Evolutionary conservation across 371 early-diverging fungal species (phyloP).

Genomic region (Mortierella polycephala): DNA sequence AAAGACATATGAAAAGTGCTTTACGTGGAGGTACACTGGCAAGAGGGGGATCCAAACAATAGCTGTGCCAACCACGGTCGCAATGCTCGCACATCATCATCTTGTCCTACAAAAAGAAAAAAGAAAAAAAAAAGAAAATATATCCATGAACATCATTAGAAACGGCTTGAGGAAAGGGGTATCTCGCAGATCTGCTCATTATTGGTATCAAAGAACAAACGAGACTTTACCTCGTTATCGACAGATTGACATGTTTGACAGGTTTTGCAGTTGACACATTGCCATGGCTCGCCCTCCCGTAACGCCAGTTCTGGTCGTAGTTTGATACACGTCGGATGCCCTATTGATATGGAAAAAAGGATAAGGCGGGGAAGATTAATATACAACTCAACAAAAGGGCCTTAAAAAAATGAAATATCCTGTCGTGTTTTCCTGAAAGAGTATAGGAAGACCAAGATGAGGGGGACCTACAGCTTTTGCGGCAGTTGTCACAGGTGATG

Average conservation of each 20-base stretch:
- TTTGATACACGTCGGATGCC: conserved; percentile 43
- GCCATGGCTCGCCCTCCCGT: conserved; percentile 35
- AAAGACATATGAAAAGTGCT: neutral
- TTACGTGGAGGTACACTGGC: conserved; percentile 32
- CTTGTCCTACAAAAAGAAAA: conserved; percentile 29
- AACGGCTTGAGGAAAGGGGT: neutral
- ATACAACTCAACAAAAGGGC: neutral
- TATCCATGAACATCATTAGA: neutral
- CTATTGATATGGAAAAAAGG: conserved; percentile 7
- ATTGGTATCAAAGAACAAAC: neutral
- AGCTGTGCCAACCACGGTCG: conserved; percentile 52
- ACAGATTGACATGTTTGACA: conserved; percentile 40
- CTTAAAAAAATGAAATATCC: conserved; percentile 8
- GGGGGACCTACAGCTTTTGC: conserved; percentile 43
- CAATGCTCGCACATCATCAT: conserved; percentile 52
- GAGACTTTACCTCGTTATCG: conserved; percentile 27
- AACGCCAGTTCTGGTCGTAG: conserved; percentile 38
- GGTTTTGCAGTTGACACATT: conserved; percentile 47
- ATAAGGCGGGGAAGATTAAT: neutral
- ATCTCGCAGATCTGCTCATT: neutral
- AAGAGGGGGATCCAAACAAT: conserved; percentile 42
- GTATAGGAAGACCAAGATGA: too few relatives aligned
- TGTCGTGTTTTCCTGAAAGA: conserved; percentile 3
- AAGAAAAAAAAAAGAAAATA: conserved; percentile 1
- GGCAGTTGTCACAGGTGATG: conserved; percentile 46